Conservation (phyloP, 495 filamentous ascomycete species). For the Penicillium soppii region DNA sequence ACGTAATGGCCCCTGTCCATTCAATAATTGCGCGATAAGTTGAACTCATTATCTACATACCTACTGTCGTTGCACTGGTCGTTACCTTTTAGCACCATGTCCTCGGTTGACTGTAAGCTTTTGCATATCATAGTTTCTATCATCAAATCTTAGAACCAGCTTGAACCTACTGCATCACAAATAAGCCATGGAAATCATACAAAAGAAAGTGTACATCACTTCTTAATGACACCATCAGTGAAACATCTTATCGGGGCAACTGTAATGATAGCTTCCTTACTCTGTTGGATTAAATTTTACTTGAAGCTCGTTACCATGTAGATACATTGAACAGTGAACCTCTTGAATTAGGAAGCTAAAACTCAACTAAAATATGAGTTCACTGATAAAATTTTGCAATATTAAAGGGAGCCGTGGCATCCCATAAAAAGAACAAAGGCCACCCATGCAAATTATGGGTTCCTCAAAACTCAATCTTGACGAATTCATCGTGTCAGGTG, state of each 20-base stretch:
- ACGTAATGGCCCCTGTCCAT: not conserved
- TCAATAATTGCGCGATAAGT: not conserved
- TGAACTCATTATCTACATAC: too few relatives aligned
- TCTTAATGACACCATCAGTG: too few relatives aligned
- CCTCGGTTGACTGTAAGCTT: too few relatives aligned
- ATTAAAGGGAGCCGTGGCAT: constrained; percentile 4
- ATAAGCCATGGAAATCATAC: too few relatives aligned
- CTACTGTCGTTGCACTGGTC: too few relatives aligned
- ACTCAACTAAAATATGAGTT: constrained; percentile 6
- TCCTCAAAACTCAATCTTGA: not conserved
- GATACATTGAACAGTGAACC: not conserved
- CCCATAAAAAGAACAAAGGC: not conserved
- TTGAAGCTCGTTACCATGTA: not conserved
- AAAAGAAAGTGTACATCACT: too few relatives aligned
- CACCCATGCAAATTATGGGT: not conserved
- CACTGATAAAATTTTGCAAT: constrained; percentile 4
- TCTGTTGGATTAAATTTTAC: not conserved
- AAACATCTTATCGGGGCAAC: too few relatives aligned
- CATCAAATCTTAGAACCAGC: too few relatives aligned
- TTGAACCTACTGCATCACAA: too few relatives aligned
- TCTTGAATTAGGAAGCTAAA: constrained; percentile 3
- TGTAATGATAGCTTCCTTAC: too few relatives aligned
- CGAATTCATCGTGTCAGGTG: not conserved
- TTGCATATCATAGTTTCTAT: too few relatives aligned
- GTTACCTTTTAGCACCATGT: too few relatives aligned